Percentiles rank a stretch among this genome's conserved stretches.
These are phyloP conservation scores for Petunia axillaris DNA, from an alignment of 257 asterid genomes.

Conservation along the genomic window DNA sequence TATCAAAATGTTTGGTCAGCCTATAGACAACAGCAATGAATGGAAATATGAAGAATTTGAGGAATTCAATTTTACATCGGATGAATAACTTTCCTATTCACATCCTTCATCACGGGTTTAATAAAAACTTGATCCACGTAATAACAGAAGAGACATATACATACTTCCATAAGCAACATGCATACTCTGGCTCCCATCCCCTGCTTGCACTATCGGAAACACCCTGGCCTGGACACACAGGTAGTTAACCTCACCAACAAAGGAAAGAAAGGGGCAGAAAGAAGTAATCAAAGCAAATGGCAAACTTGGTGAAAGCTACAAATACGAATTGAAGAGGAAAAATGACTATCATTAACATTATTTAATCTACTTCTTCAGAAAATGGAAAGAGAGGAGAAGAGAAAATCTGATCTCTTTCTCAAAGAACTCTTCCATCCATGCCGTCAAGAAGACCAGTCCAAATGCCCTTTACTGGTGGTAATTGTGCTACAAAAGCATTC, in stretches of 20 bases:
- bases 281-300: constrained; percentile 1
- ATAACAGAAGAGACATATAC: background rate
- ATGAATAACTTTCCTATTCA: background rate
- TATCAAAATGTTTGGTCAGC: background rate
- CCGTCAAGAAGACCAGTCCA: constrained; percentile 98
- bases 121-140: constrained; percentile 4
- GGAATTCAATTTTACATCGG: background rate
- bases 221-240: background rate
- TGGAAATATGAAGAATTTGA: background rate
- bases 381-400: background rate
- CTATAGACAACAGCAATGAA: background rate
- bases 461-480: constrained; percentile 87
- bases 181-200: constrained; percentile 13
- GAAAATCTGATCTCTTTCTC: constrained; percentile 24
- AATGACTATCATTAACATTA: background rate
- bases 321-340: constrained; percentile 5
- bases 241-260: constrained; percentile 13
- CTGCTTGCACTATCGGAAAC: background rate
- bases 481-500: constrained; percentile 82
- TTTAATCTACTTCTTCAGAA: background rate
- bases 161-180: constrained; percentile 10
- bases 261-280: background rate
- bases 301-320: background rate
- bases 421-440: constrained; percentile 92
- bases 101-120: background rate